Evolutionary conservation across 176 grass and related monocot species (phyloP).

Genomic region (Areca catechu): DNA sequence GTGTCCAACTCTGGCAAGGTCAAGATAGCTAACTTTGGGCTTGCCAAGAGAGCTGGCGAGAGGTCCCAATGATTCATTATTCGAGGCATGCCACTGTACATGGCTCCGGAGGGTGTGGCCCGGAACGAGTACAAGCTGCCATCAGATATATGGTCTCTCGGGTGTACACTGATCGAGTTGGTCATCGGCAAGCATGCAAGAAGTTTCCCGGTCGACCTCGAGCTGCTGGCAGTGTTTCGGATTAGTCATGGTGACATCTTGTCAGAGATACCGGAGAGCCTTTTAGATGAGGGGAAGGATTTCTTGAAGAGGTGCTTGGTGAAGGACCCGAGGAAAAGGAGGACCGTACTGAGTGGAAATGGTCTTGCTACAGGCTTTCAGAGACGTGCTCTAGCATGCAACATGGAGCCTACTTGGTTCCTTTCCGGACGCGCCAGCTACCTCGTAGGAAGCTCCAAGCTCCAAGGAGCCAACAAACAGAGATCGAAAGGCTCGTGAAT

Average conservation of each 20-base stretch:
- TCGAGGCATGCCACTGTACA: not conserved
- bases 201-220: not conserved
- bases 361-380: too few species aligned
- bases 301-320: too few species aligned
- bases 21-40: not conserved
- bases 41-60: not conserved
- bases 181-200: not conserved
- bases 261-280: not conserved
- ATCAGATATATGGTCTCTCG: not conserved
- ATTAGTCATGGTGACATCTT: not conserved
- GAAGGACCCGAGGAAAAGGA: too few species aligned
- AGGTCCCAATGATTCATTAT: not conserved
- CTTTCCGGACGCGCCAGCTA: too few species aligned
- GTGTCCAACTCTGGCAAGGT: not conserved
- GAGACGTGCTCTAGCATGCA: too few species aligned
- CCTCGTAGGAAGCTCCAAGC: too few species aligned
- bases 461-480: too few species aligned
- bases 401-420: too few species aligned
- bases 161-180: not conserved
- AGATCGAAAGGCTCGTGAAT: too few species aligned
- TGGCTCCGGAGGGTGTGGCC: not conserved
- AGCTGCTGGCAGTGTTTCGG: not conserved
- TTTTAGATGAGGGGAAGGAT: constrained; percentile 12
- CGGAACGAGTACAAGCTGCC: not conserved
- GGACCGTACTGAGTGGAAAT: too few species aligned